A percentile compares a stretch with the other conserved stretches of the same genome.
Evolutionary conservation across 495 filamentous ascomycete species (phyloP).

Genomic region (Xylaria longipes): DNA sequence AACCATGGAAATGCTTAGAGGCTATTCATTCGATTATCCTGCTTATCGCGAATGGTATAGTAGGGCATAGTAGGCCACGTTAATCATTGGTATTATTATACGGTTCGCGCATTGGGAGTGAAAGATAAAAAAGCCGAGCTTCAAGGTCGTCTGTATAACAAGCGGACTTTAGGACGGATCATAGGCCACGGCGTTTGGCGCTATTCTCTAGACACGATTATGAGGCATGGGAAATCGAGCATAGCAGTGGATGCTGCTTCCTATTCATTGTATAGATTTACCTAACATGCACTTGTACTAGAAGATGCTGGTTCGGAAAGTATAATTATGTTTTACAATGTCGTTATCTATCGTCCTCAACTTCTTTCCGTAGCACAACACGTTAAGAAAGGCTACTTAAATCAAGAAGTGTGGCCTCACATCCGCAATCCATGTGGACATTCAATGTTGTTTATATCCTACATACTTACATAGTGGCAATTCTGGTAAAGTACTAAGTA

Average conservation of each 20-base stretch:
- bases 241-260: constrained; percentile 30
- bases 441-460: too few relatives aligned
- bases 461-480: too few relatives aligned
- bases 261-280: constrained; percentile 37
- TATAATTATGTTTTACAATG: neutral
- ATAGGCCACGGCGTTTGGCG: constrained; percentile 42
- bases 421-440: neutral
- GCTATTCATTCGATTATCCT: constrained; percentile 9
- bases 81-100: constrained; percentile 15
- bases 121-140: constrained; percentile 15
- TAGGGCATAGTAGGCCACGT: neutral
- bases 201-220: constrained; percentile 39
- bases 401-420: neutral
- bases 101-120: constrained; percentile 8
- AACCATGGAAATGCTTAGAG: neutral
- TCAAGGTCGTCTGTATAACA: constrained; percentile 40
- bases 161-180: constrained; percentile 37
- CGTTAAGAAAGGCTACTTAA: neutral
- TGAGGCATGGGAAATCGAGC: constrained; percentile 37
- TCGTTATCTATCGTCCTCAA: neutral
- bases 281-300: neutral
- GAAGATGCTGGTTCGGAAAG: constrained; percentile 16
- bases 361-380: neutral
- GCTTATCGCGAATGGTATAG: constrained; percentile 15
- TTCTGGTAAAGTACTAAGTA: too few relatives aligned